Evolutionary conservation across 2,329 filamentous ascomycete genomes (phyloP), one percentile per base, ranked within the genome.

Genomic region (Xylaria multiplex): DNA sequence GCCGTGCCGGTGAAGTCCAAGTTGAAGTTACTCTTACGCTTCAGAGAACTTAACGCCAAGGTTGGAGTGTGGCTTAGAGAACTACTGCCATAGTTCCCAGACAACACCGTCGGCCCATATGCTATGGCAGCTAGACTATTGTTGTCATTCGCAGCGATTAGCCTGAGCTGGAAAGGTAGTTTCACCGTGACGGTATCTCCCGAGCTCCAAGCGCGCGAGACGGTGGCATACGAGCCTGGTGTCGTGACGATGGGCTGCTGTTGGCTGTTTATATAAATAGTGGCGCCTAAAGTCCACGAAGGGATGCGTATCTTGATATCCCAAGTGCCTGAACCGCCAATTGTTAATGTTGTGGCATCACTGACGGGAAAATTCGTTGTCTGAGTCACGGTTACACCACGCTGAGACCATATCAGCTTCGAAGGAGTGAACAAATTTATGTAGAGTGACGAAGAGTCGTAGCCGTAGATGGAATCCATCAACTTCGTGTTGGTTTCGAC

Each of bases 401-500:
- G 76, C 8, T 81, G 74, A 0, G 75, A 73, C 83, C 83, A 86
- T 16, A 74, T 77, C 13, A 86, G 69, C 3, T 76, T 78, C 0
- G 83, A 85, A 0, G 83, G 79, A 0, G 79, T 81, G 66, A 84
- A 86, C 2, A 85, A 72, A 66, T 86, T 86, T 42, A 86, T 79
- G 61, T 81, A 85, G 0, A 86, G 76, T 0, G 78, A 77, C 0
- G 75, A 74, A 32, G 75, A 73, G 58, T 82, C 79, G 52, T 81
- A 77, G 52, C 80, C 83, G 75, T 86, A 86, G 59, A 86, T 81
- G 0, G 83, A 84, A 69, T 86, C 84, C 76, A 81, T 82, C 11
- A 85, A 72, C 71, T 85, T 85, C 0, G 84, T 86, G 70, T 86
- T 85, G 0, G 81, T 84, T 75, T 86, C 84, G 1, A 86, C 64